Base-by-base conservation (phyloP, 2,329 filamentous ascomycete species). In the Phoma sp. region DNA sequence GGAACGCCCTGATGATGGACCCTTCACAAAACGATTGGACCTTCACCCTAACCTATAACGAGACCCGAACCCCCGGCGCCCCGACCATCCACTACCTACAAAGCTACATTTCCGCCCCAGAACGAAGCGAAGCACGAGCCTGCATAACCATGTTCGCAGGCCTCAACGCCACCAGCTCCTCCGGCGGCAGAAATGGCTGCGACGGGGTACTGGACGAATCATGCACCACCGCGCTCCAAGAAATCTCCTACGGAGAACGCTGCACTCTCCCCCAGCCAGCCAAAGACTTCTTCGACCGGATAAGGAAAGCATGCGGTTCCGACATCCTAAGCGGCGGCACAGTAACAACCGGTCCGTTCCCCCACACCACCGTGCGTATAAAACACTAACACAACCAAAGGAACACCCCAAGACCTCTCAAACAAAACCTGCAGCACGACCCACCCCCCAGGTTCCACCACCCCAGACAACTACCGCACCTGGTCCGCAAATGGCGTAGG, bases 1-100 rank as follows among this genome's bases (percentile, higher is more conserved):
- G 52, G 52, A 47, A 36, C 32, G 52, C 52, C 47, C 41, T 55
- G 1, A 55, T 55, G 52, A 55, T 55, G 52, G 52, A 55, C 10
- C 52, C 52, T 38, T 13, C 43, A 15, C 41, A 37, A 22, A 55
- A 55, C 9, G 52, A 55, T 27, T 55, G 52, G 52, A 47, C 24
- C 1, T 36, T 55, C 31, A 43, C 52, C 9, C 52, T 55, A 21
- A 55, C 46, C 1, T 55, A 50, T 25, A 51, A 51, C 5, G 52
- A 51, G 13, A 51, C 32, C 21, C 52, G 46, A 13, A 40, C 19
- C 24, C 22, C 7, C 13, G 7, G 8, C 6, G 15, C 4, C 1
- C 24, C 39, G 15, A 37, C 52, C 10, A 10, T 22, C 7, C 41
- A 41, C 32, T 40, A n/a, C 7, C 43, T 43, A 36, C 35, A 52